phyloP scores from a whole-genome alignment of 257 asterid species.

The Mentha longifolia region DNA sequence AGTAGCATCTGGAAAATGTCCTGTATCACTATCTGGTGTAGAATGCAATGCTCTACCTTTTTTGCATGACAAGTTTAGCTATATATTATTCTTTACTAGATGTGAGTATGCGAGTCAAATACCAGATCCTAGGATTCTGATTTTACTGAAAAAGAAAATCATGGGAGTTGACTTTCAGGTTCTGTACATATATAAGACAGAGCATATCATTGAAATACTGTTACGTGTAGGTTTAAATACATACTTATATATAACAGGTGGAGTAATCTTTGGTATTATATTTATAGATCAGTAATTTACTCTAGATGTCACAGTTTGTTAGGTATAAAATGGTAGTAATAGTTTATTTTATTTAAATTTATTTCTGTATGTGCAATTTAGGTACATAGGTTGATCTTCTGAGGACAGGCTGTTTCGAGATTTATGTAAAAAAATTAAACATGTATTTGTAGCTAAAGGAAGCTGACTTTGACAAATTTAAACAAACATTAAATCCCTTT shows the following conservation, averaged over 20 bases:
- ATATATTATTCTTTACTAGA: background rate
- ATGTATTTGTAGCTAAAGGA: background rate
- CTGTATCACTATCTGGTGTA: conserved; percentile 5
- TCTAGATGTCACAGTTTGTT: background rate
- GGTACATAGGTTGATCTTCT: background rate
- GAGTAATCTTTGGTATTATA: background rate
- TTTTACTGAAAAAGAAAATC: background rate
- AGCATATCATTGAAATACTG: background rate
- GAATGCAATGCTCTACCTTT: conserved; percentile 2
- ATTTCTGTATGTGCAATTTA: background rate
- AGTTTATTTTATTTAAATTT: background rate
- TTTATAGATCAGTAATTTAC: background rate
- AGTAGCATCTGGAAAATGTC: conserved; percentile 24
- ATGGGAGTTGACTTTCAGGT: conserved; percentile 28
- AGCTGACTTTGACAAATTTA: background rate
- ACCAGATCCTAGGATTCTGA: conserved; percentile 15
- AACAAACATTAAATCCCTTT: background rate
- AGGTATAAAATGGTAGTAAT: background rate
- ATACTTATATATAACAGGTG: background rate
- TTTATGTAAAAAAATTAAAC: background rate
- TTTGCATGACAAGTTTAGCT: conserved; percentile 10
- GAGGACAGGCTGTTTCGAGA: background rate
- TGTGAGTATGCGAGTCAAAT: background rate
- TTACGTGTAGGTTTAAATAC: background rate
- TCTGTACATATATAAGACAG: conserved; percentile 24